Evolutionary conservation across 495 filamentous ascomycete genomes (phyloP).

Genomic region (Hypoxylon subgilvum): DNA sequence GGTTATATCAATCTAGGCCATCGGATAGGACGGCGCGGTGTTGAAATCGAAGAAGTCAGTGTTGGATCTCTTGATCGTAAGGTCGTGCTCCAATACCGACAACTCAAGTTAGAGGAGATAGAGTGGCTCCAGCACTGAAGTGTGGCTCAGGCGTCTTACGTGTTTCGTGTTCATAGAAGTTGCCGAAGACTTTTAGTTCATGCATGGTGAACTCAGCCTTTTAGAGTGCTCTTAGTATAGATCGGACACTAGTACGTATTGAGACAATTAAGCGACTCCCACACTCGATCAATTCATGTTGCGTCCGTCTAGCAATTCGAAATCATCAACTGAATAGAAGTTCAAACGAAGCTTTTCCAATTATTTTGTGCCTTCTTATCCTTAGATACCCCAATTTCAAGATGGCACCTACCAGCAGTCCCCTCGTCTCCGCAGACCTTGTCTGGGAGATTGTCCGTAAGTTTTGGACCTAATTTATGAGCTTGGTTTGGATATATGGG

Average conservation of each 20-base stretch:
- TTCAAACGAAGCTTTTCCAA: constrained; percentile 40
- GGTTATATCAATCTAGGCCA: constrained; percentile 16
- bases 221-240: no score
- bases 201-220: no score
- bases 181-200: no score
- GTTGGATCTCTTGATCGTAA: constrained; percentile 6
- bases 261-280: constrained; percentile 52
- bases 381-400: constrained; percentile 28
- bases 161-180: no score
- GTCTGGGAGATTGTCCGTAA: constrained; percentile 90
- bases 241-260: constrained; percentile 39
- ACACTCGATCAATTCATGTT: constrained; percentile 41
- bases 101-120: background rate
- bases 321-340: constrained; percentile 43
- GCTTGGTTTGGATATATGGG: background rate
- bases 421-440: constrained; percentile 79
- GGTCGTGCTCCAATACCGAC: background rate
- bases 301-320: constrained; percentile 36
- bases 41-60: constrained; percentile 13
- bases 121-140: background rate
- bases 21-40: constrained; percentile 28
- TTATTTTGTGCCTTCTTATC: constrained; percentile 32
- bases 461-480: constrained; percentile 44
- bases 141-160: no score
- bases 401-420: constrained; percentile 53